Percentiles rank a stretch among this genome's conserved stretches.
These are phyloP conservation scores for Myrica gale DNA, from an alignment of 306 rosid species.

Conservation along the genomic window DNA sequence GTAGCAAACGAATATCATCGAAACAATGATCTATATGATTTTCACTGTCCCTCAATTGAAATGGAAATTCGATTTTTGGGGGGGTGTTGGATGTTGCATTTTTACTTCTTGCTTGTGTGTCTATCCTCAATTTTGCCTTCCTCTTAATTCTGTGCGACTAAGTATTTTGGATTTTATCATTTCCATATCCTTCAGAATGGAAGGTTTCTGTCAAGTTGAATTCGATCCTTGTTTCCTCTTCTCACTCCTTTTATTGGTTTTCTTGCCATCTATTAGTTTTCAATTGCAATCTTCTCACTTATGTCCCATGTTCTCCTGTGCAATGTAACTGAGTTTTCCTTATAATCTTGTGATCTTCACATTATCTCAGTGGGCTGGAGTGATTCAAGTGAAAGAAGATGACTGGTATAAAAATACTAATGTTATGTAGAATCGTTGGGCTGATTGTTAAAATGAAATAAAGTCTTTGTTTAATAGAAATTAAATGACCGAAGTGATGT, in stretches of 20 bases:
- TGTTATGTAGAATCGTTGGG: background rate
- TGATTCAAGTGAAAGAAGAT: background rate
- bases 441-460: background rate
- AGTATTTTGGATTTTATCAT: background rate
- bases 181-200: background rate
- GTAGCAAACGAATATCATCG: too few species aligned
- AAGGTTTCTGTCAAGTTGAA: background rate
- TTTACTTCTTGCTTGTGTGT: background rate
- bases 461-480: background rate
- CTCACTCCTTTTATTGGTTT: background rate
- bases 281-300: background rate
- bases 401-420: background rate
- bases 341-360: background rate
- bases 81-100: background rate
- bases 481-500: background rate
- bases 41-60: background rate
- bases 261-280: background rate
- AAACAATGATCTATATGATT: too few species aligned
- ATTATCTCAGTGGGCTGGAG: background rate
- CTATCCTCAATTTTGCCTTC: background rate
- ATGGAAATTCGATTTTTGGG: background rate
- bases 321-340: background rate
- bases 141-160: background rate
- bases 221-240: background rate
- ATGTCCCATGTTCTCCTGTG: background rate